Base-by-base conservation (phyloP, 208 protist species). In the Leishmania lainsoni region DNA sequence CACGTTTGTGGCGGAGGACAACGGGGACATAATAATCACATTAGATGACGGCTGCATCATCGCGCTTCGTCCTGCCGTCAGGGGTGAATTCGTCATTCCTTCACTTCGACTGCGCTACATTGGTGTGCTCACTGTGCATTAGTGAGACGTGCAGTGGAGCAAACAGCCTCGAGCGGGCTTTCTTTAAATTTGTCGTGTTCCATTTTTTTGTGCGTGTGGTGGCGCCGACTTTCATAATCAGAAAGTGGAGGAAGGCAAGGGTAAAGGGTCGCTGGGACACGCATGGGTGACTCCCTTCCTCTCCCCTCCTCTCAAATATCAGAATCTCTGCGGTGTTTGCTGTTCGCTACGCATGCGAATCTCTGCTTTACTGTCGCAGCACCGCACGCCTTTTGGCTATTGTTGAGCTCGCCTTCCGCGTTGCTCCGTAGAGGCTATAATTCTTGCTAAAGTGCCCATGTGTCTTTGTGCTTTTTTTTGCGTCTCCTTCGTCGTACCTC, bases 71-170 rank as follows among this genome's bases (percentile, higher is more conserved):
- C 86, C 89, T 3, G 79, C 79, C 48, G 56, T 78, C 48, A 88
- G 87, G 42, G 81, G 79, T 66, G 80, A 75, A 49, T 49, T 79
- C 5, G 80, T 87, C 0, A 42, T 88, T 49, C 85, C 87, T 20
- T 80, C 89, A 35, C 63, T 90, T 69, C 86, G 89, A 9, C 90
- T 89, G 35, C 86, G 91, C 20, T 93, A 90, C 76, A 83, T 95
- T 59, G 88, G 88, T 32, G 81, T 80, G 35, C 22, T 86, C 32
- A 84, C 65, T 35, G 65, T 49, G 16, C 69, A 61, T 2, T 32
- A 35, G 17, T 48, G 72, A 61, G 22, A 49, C 51, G n/a, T 5
- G 10, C 45, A 8, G 16, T 22, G 5, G 48, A 22, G 12, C 49
- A 61, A 76, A 16, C 17, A 61, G 49, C 14, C 10, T 29, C 6